phyloP scores from a whole-genome alignment of 2,329 filamentous ascomycete genomes.

The Aspergillus brunneoviolaceus region DNA sequence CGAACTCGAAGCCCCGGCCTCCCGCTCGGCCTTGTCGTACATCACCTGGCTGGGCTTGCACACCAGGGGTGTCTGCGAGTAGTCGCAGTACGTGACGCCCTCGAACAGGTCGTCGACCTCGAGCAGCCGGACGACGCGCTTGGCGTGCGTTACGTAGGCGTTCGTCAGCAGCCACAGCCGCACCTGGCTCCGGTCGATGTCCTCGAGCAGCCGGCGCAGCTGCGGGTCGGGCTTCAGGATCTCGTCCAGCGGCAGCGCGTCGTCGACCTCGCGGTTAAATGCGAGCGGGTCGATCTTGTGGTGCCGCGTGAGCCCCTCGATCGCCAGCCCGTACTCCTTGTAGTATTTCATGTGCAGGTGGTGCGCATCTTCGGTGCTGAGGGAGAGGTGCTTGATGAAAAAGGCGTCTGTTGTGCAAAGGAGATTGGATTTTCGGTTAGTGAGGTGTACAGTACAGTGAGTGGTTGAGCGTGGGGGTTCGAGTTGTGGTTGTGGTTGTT shows the following conservation, averaged over 20 bases:
- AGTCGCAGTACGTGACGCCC: constrained; percentile 93
- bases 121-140: constrained; percentile 76
- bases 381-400: constrained; percentile 67
- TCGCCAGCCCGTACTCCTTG: constrained; percentile 92
- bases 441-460: too few relatives aligned
- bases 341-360: constrained; percentile 90
- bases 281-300: constrained; percentile 94
- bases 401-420: constrained; percentile 50
- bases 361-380: constrained; percentile 75
- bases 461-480: background rate
- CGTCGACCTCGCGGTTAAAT: constrained; percentile 92
- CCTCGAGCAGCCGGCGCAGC: constrained; percentile 72
- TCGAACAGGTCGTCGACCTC: constrained; percentile 88
- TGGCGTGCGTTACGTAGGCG: constrained; percentile 86
- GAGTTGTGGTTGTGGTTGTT: background rate
- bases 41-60: constrained; percentile 85
- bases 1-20: constrained; percentile 68
- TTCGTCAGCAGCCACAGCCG: constrained; percentile 95
- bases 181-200: constrained; percentile 80
- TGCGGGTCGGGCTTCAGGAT: constrained; percentile 77
- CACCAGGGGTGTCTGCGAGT: constrained; percentile 67
- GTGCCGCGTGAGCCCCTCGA: constrained; percentile 88
- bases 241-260: constrained; percentile 82
- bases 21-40: constrained; percentile 84
- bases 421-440: too few relatives aligned